Evolutionary conservation across 805 yeast genomes (phyloP), one percentile per base, ranked within the genome.

Genomic region (Sugiyamaella boreocaroliniensis): DNA sequence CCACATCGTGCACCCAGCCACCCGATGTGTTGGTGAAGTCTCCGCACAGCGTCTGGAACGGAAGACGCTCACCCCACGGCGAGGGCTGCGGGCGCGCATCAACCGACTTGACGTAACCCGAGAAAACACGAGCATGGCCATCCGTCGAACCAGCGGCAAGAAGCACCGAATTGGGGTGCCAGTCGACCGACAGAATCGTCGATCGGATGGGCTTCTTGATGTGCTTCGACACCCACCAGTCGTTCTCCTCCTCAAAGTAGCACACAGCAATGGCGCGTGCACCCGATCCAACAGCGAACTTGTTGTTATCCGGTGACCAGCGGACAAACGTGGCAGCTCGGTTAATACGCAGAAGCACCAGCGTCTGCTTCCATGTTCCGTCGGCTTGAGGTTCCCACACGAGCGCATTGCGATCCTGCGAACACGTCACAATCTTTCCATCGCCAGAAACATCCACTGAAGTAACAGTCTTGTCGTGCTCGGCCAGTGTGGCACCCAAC

Each of bases 191-290:
- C 59, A 90, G 76, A 60, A 90, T 78, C 32, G 97, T 89, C 10
- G 96, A 85, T 68, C 85, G 83, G 62, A 93, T 76, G n/a, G 97
- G 96, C 70, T 87, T 89, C 75, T 90, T 90, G 71, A 93, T 85
- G 72, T 92, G 99, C 71, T 92, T 92, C 12, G 98, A 88, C 49
- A 93, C 90, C 99, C 99, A 93, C 99, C 99, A 93, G 68, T 93
- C 96, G 68, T 92, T 93, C 63, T 89, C 97, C 57, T 77, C 86
- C 71, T 93, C 99, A 68, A 86, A 93, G 72, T 90, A 93, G 74
- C 99, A 93, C 48, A 93, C 86, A 9, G 98, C 97, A 69, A 93
- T 84, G 57, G 86, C 85, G 55, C 98, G 76, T 45, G 96, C 97
- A 46, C 96, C 89, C 2, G 96, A 86, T 0, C 97, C 99, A 47